phyloP scores from a whole-genome alignment of 2,329 filamentous ascomycete species.

The Fusarium sp. region DNA sequence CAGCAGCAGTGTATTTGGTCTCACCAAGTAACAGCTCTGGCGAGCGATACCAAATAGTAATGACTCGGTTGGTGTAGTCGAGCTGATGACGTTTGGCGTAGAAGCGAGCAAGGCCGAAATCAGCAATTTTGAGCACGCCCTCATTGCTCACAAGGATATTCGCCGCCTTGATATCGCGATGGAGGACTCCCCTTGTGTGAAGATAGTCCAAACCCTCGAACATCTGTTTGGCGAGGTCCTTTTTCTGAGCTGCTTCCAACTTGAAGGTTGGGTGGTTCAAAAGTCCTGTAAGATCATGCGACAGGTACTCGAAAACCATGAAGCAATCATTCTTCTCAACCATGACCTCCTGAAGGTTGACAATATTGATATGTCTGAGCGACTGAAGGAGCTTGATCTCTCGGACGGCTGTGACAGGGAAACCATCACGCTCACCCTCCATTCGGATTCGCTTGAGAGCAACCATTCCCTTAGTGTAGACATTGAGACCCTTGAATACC shows the following conservation, averaged over 20 bases:
- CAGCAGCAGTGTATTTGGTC: constrained; percentile 89
- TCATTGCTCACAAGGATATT: constrained; percentile 95
- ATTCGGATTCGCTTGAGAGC: constrained; percentile 93
- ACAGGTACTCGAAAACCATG: constrained; percentile 99
- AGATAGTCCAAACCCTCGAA: constrained; percentile 96
- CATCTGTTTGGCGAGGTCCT: constrained; percentile 91
- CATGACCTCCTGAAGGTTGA: constrained; percentile 92
- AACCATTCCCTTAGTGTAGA: constrained; percentile 88
- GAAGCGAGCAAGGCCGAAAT: constrained; percentile 96
- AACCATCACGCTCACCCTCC: constrained; percentile 92
- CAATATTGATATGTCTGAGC: constrained; percentile 84
- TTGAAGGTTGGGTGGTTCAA: constrained; percentile 95
- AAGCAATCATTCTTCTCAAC: constrained; percentile 99
- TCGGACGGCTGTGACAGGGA: constrained; percentile 90
- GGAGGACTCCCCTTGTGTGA: constrained; percentile 91
- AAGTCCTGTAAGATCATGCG: constrained; percentile 94
- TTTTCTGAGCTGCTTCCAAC: constrained; percentile 88
- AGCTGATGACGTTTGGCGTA: constrained; percentile 93
- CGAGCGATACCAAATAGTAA: constrained; percentile 90
- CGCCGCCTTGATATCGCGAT: constrained; percentile 97
- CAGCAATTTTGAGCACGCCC: constrained; percentile 91
- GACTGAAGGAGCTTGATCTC: constrained; percentile 95
- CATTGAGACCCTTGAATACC: constrained; percentile 93
- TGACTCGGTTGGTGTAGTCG: constrained; percentile 98
- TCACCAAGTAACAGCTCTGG: constrained; percentile 92